Conservation (phyloP, 2,329 filamentous ascomycete genomes). For the Hypoxylon sp. region DNA sequence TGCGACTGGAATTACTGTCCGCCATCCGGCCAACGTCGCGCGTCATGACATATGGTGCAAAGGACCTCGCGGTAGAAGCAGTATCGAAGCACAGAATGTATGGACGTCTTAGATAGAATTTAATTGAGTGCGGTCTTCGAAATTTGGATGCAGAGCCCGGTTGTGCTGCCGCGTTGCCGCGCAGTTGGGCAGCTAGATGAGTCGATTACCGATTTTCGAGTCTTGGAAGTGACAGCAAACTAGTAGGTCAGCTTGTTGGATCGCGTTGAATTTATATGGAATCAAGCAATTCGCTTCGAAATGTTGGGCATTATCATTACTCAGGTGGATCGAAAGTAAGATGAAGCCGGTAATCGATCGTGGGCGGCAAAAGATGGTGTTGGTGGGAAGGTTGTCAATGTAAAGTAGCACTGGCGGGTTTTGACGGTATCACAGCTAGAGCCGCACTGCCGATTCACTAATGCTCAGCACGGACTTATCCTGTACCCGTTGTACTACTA, state of each 20-base stretch:
- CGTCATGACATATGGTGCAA: slow-evolving; percentile 60
- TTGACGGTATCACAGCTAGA: slow-evolving; percentile 16
- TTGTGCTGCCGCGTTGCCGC: too few relatives aligned
- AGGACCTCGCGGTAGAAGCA: slow-evolving; percentile 15
- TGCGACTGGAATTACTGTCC: slow-evolving; percentile 50
- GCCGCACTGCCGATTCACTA: slow-evolving; percentile 14
- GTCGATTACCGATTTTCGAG: slow-evolving; percentile 1
- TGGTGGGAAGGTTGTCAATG: slow-evolving; percentile 2
- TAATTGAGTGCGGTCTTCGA: too few relatives aligned
- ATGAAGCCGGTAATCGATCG: not conserved
- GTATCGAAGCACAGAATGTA: not conserved
- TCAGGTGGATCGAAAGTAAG: not conserved
- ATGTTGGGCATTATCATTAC: not conserved
- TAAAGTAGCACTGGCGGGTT: slow-evolving; percentile 17
- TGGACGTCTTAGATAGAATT: not conserved
- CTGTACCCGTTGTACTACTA: not conserved
- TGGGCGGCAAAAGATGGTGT: not conserved
- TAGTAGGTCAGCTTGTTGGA: not conserved
- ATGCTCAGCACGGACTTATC: slow-evolving; percentile 12
- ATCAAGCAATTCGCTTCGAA: not conserved
- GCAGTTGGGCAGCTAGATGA: not conserved
- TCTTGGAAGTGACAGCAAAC: slow-evolving; percentile 1
- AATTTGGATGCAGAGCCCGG: not conserved
- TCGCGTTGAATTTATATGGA: not conserved
- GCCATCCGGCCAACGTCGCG: slow-evolving; percentile 56